phyloP scores from a whole-genome alignment of 345 rosid species.

The Moricandia moricandioides region DNA sequence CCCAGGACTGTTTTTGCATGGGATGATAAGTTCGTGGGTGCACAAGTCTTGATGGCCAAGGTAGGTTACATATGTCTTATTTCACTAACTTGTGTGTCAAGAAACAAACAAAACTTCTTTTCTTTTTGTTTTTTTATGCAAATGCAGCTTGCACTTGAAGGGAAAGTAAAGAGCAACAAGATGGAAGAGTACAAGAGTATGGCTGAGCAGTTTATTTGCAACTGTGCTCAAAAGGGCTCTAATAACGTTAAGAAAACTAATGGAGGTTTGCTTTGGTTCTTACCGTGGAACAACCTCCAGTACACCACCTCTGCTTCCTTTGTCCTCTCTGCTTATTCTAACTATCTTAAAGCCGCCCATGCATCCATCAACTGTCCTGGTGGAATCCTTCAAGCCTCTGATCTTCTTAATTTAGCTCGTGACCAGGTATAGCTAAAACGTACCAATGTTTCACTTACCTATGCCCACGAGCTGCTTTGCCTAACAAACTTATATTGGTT shows the following conservation, averaged over 20 bases:
- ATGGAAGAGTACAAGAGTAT: constrained; percentile 67
- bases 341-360: constrained; percentile 38
- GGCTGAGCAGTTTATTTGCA: constrained; percentile 88
- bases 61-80: constrained; percentile 33
- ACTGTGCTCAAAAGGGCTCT: constrained; percentile 71
- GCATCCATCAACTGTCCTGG: constrained; percentile 40
- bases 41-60: constrained; percentile 85
- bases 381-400: constrained; percentile 36
- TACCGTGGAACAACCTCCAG: constrained; percentile 50
- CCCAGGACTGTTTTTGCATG: constrained; percentile 64
- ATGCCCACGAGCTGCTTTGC: not conserved
- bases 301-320: constrained; percentile 50
- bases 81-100: not conserved
- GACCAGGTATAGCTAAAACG: constrained; percentile 19
- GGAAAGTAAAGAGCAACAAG: constrained; percentile 7
- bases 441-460: not conserved
- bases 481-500: not conserved
- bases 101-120: not conserved
- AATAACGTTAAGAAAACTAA: constrained; percentile 34
- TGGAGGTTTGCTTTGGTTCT: constrained; percentile 69
- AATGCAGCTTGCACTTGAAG: constrained; percentile 69
- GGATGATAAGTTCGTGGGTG: constrained; percentile 94
- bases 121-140: not conserved
- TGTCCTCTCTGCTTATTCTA: constrained; percentile 40
- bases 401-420: constrained; percentile 9